Evolutionary conservation across 1,139 yeast genomes (phyloP).

Genomic region (Yamadazyma oceani): DNA sequence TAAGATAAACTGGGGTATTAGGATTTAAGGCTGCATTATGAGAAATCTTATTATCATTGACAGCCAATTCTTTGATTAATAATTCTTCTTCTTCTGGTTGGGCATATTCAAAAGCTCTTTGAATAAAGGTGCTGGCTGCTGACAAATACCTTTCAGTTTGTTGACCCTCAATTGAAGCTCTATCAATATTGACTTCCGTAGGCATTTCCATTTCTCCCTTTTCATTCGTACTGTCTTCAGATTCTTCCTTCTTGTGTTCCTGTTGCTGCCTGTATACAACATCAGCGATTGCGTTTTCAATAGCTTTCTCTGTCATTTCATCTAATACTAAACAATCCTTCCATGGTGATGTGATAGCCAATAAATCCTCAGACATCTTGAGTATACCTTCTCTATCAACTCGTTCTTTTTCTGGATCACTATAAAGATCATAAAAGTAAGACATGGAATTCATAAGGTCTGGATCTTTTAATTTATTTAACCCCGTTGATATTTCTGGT

Average conservation of each 20-base stretch:
- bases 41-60: conserved; percentile 39
- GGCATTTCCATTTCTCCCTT: conserved; percentile 45
- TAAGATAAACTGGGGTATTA: conserved; percentile 68
- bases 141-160: conserved; percentile 81
- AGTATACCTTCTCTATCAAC: conserved; percentile 79
- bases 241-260: conserved; percentile 17
- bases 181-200: conserved; percentile 58
- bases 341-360: conserved; percentile 83
- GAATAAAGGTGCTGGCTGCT: conserved; percentile 85
- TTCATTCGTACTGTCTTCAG: conserved; percentile 12
- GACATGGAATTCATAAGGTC: conserved; percentile 82
- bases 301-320: conserved; percentile 55
- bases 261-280: conserved; percentile 41
- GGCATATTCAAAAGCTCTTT: conserved; percentile 88
- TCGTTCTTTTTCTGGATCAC: conserved; percentile 53
- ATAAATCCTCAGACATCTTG: conserved; percentile 80
- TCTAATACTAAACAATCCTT: conserved; percentile 66
- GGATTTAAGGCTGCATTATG: conserved; percentile 85
- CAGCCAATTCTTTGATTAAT: conserved; percentile 36
- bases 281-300: conserved; percentile 67
- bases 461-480: conserved; percentile 64
- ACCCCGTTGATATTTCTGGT: conserved; percentile 69
- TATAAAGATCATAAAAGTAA: conserved; percentile 76
- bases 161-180: conserved; percentile 60
- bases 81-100: conserved; percentile 57